These are phyloP conservation scores for Tirmania nivea DNA, from an alignment of 495 filamentous ascomycete species.

Conservation along the genomic window DNA sequence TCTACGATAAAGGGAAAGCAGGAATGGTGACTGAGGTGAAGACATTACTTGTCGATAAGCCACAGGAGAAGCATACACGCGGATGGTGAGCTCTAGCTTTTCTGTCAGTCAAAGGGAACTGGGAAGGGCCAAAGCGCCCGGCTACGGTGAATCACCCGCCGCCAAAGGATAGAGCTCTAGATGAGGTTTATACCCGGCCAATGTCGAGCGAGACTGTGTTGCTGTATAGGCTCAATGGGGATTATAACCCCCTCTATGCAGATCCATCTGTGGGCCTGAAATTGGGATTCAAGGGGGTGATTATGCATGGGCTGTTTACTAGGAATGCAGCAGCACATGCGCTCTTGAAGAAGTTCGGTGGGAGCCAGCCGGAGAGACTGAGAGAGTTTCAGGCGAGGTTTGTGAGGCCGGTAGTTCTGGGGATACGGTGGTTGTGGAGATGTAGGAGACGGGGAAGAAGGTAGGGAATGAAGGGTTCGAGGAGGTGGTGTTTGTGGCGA, in stretches of 20 bases:
- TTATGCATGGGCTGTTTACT: constrained; percentile 71
- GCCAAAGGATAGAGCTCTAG: constrained; percentile 48
- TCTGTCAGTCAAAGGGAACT: constrained; percentile 65
- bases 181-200: constrained; percentile 46
- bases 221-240: constrained; percentile 44
- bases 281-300: constrained; percentile 77
- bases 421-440: constrained; percentile 42
- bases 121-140: constrained; percentile 79
- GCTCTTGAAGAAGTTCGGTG: constrained; percentile 49
- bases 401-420: constrained; percentile 59
- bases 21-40: constrained; percentile 68
- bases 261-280: constrained; percentile 61
- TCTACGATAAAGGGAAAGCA: constrained; percentile 79
- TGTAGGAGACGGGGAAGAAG: constrained; percentile 40
- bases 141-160: constrained; percentile 52
- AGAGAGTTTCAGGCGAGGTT: constrained; percentile 76
- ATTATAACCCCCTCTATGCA: constrained; percentile 81
- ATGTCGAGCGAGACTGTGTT: constrained; percentile 48
- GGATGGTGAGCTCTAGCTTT: constrained; percentile 46
- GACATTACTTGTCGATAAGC: constrained; percentile 48
- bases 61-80: constrained; percentile 49
- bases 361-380: constrained; percentile 54
- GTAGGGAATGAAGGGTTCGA: constrained; percentile 43
- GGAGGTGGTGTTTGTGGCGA: constrained; percentile 58
- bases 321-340: constrained; percentile 66